These are phyloP conservation scores for Monosporozyma servazzii DNA, from an alignment of 805 yeast genomes.

Conservation along the genomic window DNA sequence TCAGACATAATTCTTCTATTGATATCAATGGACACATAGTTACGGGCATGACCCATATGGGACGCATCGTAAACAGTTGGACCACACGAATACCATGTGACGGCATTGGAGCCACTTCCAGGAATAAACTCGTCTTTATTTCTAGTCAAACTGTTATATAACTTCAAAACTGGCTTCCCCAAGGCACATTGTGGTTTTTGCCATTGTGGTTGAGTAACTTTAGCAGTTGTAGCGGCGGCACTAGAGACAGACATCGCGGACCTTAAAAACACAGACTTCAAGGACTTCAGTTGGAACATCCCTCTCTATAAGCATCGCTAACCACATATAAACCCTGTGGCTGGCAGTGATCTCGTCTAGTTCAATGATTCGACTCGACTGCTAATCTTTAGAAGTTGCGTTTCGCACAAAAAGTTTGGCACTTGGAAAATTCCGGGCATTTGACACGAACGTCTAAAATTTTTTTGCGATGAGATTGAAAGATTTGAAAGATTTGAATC, in stretches of 20 bases:
- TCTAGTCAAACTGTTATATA: constrained; percentile 80
- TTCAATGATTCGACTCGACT: neutral
- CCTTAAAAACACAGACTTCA: neutral
- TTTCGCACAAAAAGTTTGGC: neutral
- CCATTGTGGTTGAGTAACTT: constrained; percentile 47
- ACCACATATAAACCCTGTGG: neutral
- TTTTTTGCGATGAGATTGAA: constrained; percentile 1
- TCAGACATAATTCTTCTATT: constrained; percentile 82
- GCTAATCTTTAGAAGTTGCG: neutral
- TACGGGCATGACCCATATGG: constrained; percentile 98
- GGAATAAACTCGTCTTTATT: constrained; percentile 76
- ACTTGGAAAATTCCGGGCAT: neutral
- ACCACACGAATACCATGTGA: constrained; percentile 96
- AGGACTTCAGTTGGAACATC: neutral
- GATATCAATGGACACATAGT: constrained; percentile 89
- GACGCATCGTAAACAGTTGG: constrained; percentile 95
- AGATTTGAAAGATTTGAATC: neutral
- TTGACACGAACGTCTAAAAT: neutral
- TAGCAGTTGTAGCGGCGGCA: constrained; percentile 10
- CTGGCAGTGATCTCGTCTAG: too few species aligned
- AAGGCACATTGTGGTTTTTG: constrained; percentile 29
- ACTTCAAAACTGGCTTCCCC: constrained; percentile 40
- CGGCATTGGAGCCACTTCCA: constrained; percentile 42
- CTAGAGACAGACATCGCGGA: constrained; percentile 3
- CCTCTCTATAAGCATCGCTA: neutral